These are phyloP conservation scores for Fusarium secorum DNA, from an alignment of 2,329 filamentous ascomycete genomes.

Conservation along the genomic window DNA sequence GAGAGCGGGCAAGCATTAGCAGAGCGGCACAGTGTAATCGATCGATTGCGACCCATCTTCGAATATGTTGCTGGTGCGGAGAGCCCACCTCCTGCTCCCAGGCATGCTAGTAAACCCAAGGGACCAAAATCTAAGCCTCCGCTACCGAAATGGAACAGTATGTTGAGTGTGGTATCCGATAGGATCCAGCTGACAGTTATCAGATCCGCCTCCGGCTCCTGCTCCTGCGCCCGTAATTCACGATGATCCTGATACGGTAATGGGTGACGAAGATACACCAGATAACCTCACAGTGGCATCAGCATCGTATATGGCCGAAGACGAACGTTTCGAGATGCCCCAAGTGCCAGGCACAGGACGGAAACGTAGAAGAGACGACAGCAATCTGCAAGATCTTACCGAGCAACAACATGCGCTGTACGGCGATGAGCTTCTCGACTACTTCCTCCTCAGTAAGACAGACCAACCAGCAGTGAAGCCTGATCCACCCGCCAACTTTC, in stretches of 20 bases:
- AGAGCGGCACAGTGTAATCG: conserved; percentile 84
- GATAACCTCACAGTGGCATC: conserved; percentile 86
- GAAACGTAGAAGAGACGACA: conserved; percentile 80
- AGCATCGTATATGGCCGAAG: conserved; percentile 84
- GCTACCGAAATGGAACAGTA: conserved; percentile 65
- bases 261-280: conserved; percentile 81
- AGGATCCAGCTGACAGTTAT: conserved; percentile 10
- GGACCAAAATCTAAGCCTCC: conserved; percentile 64
- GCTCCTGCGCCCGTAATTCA: conserved; percentile 37
- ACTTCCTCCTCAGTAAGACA: conserved; percentile 88
- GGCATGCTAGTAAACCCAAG: conserved; percentile 89
- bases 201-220: conserved; percentile 38
- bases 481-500: conserved; percentile 83
- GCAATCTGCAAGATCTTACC: conserved; percentile 64
- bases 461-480: conserved; percentile 77
- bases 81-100: conserved; percentile 91
- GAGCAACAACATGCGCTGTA: conserved; percentile 91
- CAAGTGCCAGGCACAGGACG: conserved; percentile 67
- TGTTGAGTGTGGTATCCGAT: conserved; percentile 1
- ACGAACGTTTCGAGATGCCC: conserved; percentile 76
- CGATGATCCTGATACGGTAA: conserved; percentile 69
- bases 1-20: conserved; percentile 82
- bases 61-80: conserved; percentile 85
- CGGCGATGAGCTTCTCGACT: conserved; percentile 92
- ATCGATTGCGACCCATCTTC: conserved; percentile 86